Conservation (phyloP, 2,329 filamentous ascomycete species). For the Rhexocercosporidium sp. region DNA sequence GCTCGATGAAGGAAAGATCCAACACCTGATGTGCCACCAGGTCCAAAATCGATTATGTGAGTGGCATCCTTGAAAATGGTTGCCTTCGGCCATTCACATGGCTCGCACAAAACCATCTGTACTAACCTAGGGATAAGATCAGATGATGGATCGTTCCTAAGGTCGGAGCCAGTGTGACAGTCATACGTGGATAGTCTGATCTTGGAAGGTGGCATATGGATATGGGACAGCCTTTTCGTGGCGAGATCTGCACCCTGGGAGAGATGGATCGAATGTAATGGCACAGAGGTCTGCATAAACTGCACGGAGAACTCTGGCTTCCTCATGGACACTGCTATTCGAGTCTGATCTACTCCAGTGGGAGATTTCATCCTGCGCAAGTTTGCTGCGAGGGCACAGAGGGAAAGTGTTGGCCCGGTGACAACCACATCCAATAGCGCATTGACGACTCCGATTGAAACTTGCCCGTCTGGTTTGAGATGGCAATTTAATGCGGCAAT, state of each 20-base stretch:
- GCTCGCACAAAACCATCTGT: constrained; percentile 91
- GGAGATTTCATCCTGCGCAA: constrained; percentile 96
- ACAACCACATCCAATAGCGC: constrained; percentile 67
- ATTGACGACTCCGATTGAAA: no score
- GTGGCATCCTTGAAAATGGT: constrained; percentile 90
- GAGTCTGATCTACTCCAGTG: constrained; percentile 92
- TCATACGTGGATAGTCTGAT: constrained; percentile 85
- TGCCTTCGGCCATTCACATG: constrained; percentile 95
- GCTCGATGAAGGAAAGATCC: constrained; percentile 97
- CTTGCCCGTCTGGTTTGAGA: no score
- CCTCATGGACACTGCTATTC: constrained; percentile 91
- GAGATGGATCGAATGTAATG: constrained; percentile 97
- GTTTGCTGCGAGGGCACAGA: constrained; percentile 94
- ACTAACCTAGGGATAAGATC: constrained; percentile 87
- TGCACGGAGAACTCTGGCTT: constrained; percentile 97
- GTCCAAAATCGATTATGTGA: constrained; percentile 95
- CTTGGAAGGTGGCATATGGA: constrained; percentile 73
- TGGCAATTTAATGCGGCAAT: no score
- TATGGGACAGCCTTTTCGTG: constrained; percentile 88
- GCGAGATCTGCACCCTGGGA: constrained; percentile 74
- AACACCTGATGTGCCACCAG: constrained; percentile 93
- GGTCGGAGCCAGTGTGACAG: constrained; percentile 85
- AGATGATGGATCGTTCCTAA: constrained; percentile 71
- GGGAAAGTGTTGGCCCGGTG: constrained; percentile 90
- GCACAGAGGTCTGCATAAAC: constrained; percentile 95